These are phyloP conservation scores for Mrakiaceae sp. DNA, from an alignment of 1,284 basidiomycete species.

Conservation along the genomic window DNA sequence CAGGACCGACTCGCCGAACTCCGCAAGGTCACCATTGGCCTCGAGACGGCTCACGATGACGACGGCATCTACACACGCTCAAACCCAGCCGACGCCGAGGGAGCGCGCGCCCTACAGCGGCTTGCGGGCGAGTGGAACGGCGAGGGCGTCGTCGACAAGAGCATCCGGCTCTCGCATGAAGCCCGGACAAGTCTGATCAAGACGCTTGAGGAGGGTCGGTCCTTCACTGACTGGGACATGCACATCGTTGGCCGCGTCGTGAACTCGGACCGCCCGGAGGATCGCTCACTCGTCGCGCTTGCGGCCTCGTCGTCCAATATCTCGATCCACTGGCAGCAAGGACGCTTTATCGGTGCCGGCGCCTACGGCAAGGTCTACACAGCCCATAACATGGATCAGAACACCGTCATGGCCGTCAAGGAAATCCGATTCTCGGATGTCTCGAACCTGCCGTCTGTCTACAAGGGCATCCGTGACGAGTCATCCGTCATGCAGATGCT, in stretches of 20 bases:
- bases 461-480: conserved; percentile 93
- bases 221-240: conserved; percentile 52
- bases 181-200: conserved; percentile 49
- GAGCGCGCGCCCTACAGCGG: conserved; percentile 22
- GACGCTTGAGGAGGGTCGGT: conserved; percentile 52
- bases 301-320: conserved; percentile 90
- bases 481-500: conserved; percentile 98
- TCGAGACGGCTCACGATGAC: conserved; percentile 38
- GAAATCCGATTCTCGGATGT: conserved; percentile 97
- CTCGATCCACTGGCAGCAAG: conserved; percentile 97
- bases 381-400: conserved; percentile 92
- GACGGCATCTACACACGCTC: conserved; percentile 33
- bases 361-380: conserved; percentile 97
- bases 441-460: conserved; percentile 64
- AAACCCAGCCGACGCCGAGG: conserved; percentile 22
- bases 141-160: conserved; percentile 40
- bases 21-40: conserved; percentile 33
- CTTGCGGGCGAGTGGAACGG: conserved; percentile 19
- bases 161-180: conserved; percentile 61
- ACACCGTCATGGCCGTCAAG: conserved; percentile 97
- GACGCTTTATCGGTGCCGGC: conserved; percentile 91
- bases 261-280: conserved; percentile 81
- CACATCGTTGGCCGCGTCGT: conserved; percentile 76
- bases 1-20: conserved; percentile 70
- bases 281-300: conserved; percentile 78